Evolutionary conservation across 352 stramenopile genomes (phyloP).

Genomic region (Phytophthora agathidicida): DNA sequence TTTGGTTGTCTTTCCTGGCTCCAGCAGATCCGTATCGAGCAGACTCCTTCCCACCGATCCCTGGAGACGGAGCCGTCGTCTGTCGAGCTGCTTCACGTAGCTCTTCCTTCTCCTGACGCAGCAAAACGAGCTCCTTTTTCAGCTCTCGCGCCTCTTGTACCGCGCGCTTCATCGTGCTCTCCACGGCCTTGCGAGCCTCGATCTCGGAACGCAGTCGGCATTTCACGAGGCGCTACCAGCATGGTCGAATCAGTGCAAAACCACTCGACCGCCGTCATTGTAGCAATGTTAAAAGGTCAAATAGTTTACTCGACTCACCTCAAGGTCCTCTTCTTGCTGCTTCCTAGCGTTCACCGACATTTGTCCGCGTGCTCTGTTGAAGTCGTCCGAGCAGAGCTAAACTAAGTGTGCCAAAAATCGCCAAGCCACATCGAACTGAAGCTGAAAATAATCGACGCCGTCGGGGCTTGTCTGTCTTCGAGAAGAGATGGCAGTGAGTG

Average conservation of each 20-base stretch:
- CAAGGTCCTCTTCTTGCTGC: constrained; percentile 65
- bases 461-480: too few relatives aligned
- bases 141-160: constrained; percentile 74
- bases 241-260: too few relatives aligned
- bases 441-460: constrained; percentile 31
- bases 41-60: constrained; percentile 12
- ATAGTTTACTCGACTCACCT: constrained; percentile 31
- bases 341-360: constrained; percentile 57
- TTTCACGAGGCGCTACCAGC: constrained; percentile 72
- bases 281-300: not conserved
- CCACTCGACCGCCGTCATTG: too few relatives aligned
- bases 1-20: constrained; percentile 3
- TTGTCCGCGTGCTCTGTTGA: constrained; percentile 2
- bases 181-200: constrained; percentile 69
- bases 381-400: constrained; percentile 3
- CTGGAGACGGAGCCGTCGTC: constrained; percentile 7
- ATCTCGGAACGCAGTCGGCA: constrained; percentile 78
- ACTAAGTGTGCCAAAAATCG: constrained; percentile 12
- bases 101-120: constrained; percentile 80
- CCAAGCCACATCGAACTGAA: constrained; percentile 2
- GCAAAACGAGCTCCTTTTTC: constrained; percentile 77
- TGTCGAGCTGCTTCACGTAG: constrained; percentile 36
- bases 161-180: constrained; percentile 78
- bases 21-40: not conserved
- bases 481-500: constrained; percentile 55